A percentile compares a stretch with the other conserved stretches of the same genome.
Evolutionary conservation across 2,329 filamentous ascomycete genomes (phyloP).

Genomic region (Stagonosporopsis rhizophila): DNA sequence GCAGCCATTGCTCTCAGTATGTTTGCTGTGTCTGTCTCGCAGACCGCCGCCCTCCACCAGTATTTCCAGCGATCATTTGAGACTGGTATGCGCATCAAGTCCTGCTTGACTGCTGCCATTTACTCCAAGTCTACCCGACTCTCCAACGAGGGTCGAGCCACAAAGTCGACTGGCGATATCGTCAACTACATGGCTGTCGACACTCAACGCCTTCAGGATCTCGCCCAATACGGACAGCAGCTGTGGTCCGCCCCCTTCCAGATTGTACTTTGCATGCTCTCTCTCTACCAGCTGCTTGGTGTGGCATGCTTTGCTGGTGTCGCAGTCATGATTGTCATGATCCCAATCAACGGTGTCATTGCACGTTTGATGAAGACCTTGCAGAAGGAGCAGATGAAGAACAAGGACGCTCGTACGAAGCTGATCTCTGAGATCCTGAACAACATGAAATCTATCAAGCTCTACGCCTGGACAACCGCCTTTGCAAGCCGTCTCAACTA

Average conservation of each 20-base stretch:
- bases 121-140: conserved; percentile 89
- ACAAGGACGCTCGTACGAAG: conserved; percentile 92
- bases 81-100: conserved; percentile 96
- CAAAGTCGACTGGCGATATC: conserved; percentile 95
- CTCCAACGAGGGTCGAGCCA: conserved; percentile 88
- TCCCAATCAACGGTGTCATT: conserved; percentile 92
- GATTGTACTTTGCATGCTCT: conserved; percentile 93
- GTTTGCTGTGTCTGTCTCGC: conserved; percentile 85
- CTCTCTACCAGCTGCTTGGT: conserved; percentile 92
- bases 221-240: conserved; percentile 94
- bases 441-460: conserved; percentile 99
- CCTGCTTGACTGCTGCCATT: conserved; percentile 85
- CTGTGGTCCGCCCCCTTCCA: conserved; percentile 97
- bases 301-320: conserved; percentile 95
- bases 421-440: conserved; percentile 97
- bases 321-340: conserved; percentile 95
- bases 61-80: conserved; percentile 97
- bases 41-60: conserved; percentile 92
- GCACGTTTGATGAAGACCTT: conserved; percentile 91
- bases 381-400: conserved; percentile 98
- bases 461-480: conserved; percentile 95
- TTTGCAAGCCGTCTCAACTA: conserved; percentile 98
- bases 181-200: conserved; percentile 99
- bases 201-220: conserved; percentile 90
- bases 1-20: conserved; percentile 88